These are phyloP conservation scores for Teratosphaeria pseudoeucalypti DNA, from an alignment of 2,329 filamentous ascomycete genomes.

Conservation along the genomic window DNA sequence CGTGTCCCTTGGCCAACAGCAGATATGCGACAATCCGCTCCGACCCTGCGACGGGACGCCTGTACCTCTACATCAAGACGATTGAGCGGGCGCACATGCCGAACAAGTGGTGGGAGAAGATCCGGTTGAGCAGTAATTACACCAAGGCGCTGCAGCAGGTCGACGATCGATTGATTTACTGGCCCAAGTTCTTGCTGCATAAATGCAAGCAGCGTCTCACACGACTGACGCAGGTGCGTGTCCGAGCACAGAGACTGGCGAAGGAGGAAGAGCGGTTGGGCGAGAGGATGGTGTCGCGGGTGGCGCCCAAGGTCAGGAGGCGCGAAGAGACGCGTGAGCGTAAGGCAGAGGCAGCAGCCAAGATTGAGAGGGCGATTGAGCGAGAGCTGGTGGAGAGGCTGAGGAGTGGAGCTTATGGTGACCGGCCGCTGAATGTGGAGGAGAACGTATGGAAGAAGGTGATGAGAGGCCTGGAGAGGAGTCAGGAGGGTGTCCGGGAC, in stretches of 20 bases:
- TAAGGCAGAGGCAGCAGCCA: conserved; percentile 53
- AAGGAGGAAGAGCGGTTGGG: conserved; percentile 84
- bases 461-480: conserved; percentile 75
- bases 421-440: conserved; percentile 88
- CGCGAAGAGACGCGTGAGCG: conserved; percentile 39
- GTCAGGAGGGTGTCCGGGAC: conserved; percentile 71
- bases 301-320: conserved; percentile 74
- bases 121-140: conserved; percentile 85
- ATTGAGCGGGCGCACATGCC: conserved; percentile 81
- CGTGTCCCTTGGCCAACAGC: conserved; percentile 81
- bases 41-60: conserved; percentile 64
- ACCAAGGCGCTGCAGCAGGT: conserved; percentile 78
- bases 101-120: conserved; percentile 86
- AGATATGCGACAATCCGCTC: conserved; percentile 86
- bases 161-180: conserved; percentile 79
- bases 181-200: conserved; percentile 84
- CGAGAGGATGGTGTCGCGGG: conserved; percentile 75
- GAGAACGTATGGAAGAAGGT: conserved; percentile 97
- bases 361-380: conserved; percentile 93
- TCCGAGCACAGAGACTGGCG: conserved; percentile 63
- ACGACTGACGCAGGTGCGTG: conserved; percentile 80
- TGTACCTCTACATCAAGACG: conserved; percentile 97
- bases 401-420: conserved; percentile 85
- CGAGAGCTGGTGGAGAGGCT: conserved; percentile 85
- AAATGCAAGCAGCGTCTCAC: conserved; percentile 96